Evolutionary conservation across 179 eudicot species (phyloP).

Genomic region (Beta lomatogona): DNA sequence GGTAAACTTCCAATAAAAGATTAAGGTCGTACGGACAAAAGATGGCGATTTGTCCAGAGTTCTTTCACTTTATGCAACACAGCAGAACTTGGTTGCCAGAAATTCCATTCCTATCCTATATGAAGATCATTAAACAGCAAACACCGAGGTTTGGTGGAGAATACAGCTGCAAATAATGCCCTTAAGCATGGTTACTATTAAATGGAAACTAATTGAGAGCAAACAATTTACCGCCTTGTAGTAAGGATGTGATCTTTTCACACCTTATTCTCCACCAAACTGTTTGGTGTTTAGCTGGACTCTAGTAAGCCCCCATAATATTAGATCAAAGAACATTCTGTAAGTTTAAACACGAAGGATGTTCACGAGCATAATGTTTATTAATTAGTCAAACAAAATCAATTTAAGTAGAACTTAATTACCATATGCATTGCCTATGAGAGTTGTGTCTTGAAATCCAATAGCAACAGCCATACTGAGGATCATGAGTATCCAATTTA

Average conservation of each 20-base stretch:
- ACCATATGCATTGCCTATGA: slow-evolving; percentile 44
- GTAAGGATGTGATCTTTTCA: too few relatives aligned
- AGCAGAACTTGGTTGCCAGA: background rate
- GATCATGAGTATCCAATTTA: slow-evolving; percentile 43
- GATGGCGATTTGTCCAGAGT: background rate
- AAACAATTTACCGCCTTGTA: too few relatives aligned
- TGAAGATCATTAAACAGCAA: too few relatives aligned
- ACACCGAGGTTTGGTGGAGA: too few relatives aligned
- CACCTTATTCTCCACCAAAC: too few relatives aligned
- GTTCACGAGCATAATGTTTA: background rate
- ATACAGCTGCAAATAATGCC: too few relatives aligned
- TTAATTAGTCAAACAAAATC: background rate
- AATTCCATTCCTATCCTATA: background rate
- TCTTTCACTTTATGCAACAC: background rate
- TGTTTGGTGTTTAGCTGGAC: too few relatives aligned
- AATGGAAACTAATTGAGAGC: too few relatives aligned
- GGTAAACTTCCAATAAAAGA: background rate
- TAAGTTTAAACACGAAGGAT: background rate
- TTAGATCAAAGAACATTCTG: background rate
- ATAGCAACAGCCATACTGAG: slow-evolving; percentile 34
- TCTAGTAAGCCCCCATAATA: too few relatives aligned
- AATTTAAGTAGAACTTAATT: background rate
- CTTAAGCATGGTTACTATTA: too few relatives aligned
- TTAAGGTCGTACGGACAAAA: background rate
- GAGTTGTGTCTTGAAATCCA: slow-evolving; percentile 38